Conservation (phyloP, 2,329 filamentous ascomycete species). For the Sporothrix humicola region DNA sequence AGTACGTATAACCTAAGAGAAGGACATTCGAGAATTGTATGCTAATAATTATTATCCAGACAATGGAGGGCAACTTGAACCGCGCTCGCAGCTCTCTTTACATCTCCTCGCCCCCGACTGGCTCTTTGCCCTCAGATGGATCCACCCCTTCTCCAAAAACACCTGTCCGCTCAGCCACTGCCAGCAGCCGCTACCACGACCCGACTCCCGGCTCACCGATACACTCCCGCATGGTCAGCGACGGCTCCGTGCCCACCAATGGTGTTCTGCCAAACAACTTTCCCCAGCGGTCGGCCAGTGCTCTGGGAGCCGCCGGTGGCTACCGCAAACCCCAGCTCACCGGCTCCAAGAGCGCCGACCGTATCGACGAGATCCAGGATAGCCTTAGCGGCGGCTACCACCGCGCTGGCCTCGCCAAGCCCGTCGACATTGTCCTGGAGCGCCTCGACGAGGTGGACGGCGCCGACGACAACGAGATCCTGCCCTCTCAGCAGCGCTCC, state of each 20-base stretch:
- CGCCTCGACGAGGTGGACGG: conserved; percentile 61
- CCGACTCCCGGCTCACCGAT: conserved; percentile 46
- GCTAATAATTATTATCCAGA: conserved; percentile 54
- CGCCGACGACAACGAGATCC: conserved; percentile 37
- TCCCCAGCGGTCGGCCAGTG: conserved; percentile 67
- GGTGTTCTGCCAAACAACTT: conserved; percentile 44
- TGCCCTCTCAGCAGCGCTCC: conserved; percentile 37
- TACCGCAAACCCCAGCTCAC: conserved; percentile 57
- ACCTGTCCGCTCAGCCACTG: conserved; percentile 49
- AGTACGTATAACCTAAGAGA: conserved; percentile 56
- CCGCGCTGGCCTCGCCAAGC: conserved; percentile 46
- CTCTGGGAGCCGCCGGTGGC: conserved; percentile 63
- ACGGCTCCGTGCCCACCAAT: conserved; percentile 41
- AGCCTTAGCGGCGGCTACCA: conserved; percentile 44
- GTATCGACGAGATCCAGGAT: conserved; percentile 46
- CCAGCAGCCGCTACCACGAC: conserved; percentile 41
- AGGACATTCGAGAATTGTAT: background rate
- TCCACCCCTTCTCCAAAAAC: conserved; percentile 61
- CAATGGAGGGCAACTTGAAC: conserved; percentile 90
- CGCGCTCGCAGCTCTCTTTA: conserved; percentile 75
- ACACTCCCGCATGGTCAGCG: conserved; percentile 67
- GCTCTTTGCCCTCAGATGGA: conserved; percentile 60
- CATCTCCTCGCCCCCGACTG: conserved; percentile 67
- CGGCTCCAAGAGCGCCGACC: conserved; percentile 53
- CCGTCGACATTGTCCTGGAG: conserved; percentile 52